A percentile compares a stretch with the other conserved stretches of the same genome.
Conservation (phyloP, 768 basidiomycete species). For the Hygrocybe coccinea region DNA sequence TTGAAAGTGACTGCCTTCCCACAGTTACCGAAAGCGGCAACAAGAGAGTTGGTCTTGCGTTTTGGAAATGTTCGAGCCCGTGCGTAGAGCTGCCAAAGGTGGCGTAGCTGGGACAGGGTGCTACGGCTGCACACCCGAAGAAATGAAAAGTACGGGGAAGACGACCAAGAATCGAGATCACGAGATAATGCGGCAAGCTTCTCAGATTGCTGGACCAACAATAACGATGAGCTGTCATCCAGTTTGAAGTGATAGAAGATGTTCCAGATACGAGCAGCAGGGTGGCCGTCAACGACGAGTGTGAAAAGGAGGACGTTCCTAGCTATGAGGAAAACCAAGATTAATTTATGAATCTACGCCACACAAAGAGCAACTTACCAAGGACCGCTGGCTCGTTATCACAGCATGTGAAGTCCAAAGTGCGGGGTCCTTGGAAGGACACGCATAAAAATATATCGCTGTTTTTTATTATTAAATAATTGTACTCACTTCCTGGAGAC, state of each 20-base stretch:
- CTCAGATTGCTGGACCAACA: slow-evolving; percentile 36
- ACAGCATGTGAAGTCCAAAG: slow-evolving; percentile 47
- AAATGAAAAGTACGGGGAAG: slow-evolving; percentile 33
- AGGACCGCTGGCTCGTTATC: slow-evolving; percentile 47
- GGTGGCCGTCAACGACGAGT: slow-evolving; percentile 31
- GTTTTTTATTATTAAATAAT: neutral
- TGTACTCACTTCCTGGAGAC: neutral
- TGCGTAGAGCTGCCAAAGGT: slow-evolving; percentile 36
- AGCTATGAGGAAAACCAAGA: slow-evolving; percentile 29
- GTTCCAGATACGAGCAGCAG: slow-evolving; percentile 30
- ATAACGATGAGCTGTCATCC: slow-evolving; percentile 30
- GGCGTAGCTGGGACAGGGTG: slow-evolving; percentile 37
- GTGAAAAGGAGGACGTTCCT: slow-evolving; percentile 46
- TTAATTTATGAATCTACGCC: neutral
- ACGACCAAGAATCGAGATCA: slow-evolving; percentile 35
- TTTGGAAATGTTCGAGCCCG: neutral
- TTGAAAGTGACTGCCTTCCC: slow-evolving; percentile 4
- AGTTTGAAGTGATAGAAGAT: slow-evolving; percentile 48
- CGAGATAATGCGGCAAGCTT: slow-evolving; percentile 33
- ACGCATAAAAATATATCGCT: neutral
- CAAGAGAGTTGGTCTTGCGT: neutral
- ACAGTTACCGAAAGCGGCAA: too few relatives aligned
- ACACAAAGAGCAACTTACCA: slow-evolving; percentile 27
- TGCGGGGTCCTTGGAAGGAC: slow-evolving; percentile 20
- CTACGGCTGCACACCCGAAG: slow-evolving; percentile 36